Conservation (phyloP, 495 filamentous ascomycete species). For the Letharia columbiana region DNA sequence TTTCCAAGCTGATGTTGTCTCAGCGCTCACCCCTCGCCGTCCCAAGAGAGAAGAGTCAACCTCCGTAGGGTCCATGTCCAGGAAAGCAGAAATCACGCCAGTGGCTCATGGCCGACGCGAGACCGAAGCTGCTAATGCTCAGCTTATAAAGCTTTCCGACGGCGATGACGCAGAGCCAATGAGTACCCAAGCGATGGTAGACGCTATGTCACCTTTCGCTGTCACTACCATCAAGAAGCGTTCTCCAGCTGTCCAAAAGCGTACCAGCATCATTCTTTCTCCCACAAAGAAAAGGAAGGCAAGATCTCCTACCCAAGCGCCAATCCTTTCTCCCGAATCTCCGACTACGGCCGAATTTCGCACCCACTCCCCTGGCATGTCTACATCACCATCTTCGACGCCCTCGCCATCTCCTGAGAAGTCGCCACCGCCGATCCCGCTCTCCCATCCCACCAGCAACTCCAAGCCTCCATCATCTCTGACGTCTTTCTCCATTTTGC, state of each 20-base stretch:
- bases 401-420: conserved; percentile 6
- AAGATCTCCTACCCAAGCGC: background rate
- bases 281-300: conserved; percentile 9
- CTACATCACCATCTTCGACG: conserved; percentile 13
- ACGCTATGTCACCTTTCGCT: conserved; percentile 41
- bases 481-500: conserved; percentile 24
- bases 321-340: background rate
- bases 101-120: background rate
- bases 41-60: background rate
- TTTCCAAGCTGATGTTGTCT: conserved; percentile 38
- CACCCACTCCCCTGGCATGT: conserved; percentile 12
- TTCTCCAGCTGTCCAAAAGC: conserved; percentile 14
- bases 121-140: background rate
- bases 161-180: conserved; percentile 24
- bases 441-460: conserved; percentile 7
- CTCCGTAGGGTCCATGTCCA: background rate
- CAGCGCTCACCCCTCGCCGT: conserved; percentile 6
- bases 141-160: conserved; percentile 12
- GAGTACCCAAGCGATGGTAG: conserved; percentile 45
- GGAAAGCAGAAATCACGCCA: conserved; percentile 1
- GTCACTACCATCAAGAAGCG: conserved; percentile 39
- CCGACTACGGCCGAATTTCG: conserved; percentile 2
- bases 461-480: conserved; percentile 18
- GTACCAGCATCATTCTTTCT: conserved; percentile 14
- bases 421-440: conserved; percentile 9